phyloP scores from a whole-genome alignment of 371 early-diverging fungal genomes.

The Mortierella sp. region DNA sequence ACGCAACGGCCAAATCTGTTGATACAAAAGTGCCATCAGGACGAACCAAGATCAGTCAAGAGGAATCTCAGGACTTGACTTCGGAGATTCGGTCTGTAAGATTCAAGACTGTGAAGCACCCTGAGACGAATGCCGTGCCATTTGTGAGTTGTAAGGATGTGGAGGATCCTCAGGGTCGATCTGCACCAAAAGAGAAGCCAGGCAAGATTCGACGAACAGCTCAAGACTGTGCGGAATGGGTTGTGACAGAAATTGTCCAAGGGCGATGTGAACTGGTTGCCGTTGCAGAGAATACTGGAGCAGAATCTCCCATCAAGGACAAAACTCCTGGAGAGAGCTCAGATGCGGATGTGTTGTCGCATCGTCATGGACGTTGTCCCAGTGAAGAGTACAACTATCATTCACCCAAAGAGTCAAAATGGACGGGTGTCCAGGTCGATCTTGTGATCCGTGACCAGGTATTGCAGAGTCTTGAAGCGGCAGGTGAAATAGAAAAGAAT shows the following conservation, averaged over 20 bases:
- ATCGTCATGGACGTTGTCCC: conserved; percentile 18
- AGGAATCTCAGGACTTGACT: conserved; percentile 11
- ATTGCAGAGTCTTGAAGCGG: conserved; percentile 28
- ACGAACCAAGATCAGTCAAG: background rate
- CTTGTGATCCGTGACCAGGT: conserved; percentile 35
- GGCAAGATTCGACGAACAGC: conserved; percentile 20
- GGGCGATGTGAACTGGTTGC: conserved; percentile 42
- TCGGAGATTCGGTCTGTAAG: conserved; percentile 31
- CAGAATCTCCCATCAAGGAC: background rate
- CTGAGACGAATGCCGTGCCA: conserved; percentile 31
- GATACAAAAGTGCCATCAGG: background rate
- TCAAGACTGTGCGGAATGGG: conserved; percentile 42
- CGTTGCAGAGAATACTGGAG: conserved; percentile 15
- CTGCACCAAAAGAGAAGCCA: conserved; percentile 17
- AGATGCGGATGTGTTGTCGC: background rate
- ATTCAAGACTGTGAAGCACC: conserved; percentile 52
- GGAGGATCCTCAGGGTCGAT: background rate
- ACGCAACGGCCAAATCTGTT: too few species aligned
- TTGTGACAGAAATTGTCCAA: conserved; percentile 42
- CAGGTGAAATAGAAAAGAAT: conserved; percentile 21
- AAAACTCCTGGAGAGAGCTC: background rate
- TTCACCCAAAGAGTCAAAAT: conserved; percentile 1
- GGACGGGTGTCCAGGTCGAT: conserved; percentile 25
- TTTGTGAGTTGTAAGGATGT: conserved; percentile 17
- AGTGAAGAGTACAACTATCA: conserved; percentile 50